Evolutionary conservation across 139 green algal genomes (phyloP).

Genomic region (Desmodesmus armatus): DNA sequence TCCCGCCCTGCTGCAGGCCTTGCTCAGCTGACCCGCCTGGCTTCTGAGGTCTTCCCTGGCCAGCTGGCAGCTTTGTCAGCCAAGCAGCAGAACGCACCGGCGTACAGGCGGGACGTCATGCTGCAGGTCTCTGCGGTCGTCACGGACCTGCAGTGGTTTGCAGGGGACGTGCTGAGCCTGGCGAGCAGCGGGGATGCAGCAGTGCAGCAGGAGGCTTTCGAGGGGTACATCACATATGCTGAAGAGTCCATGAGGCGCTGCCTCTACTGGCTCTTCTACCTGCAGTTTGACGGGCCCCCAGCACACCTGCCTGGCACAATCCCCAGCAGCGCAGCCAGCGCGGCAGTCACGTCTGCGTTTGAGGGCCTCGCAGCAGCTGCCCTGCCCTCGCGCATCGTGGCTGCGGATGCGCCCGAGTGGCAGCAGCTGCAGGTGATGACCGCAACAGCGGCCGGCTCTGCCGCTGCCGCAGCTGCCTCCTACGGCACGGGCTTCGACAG

Average conservation of each 20-base stretch:
- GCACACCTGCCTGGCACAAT: slow-evolving; percentile 5
- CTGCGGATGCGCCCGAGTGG: not conserved
- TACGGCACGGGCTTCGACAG: not conserved
- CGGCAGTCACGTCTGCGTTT: not conserved
- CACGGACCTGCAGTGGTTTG: slow-evolving; percentile 44
- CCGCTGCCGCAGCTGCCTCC: not conserved
- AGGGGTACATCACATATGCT: slow-evolving; percentile 4
- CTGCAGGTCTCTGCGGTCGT: slow-evolving; percentile 37
- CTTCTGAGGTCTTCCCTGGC: not conserved
- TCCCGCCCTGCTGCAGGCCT: not conserved
- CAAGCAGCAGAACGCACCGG: slow-evolving; percentile 35
- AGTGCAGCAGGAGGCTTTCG: slow-evolving; percentile 8
- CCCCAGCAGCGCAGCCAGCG: not conserved
- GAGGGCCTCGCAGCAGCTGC: slow-evolving; percentile 13
- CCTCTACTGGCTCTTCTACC: slow-evolving; percentile 45
- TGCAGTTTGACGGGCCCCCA: slow-evolving; percentile 29
- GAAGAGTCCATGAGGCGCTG: slow-evolving; percentile 26
- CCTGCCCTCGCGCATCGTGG: not conserved
- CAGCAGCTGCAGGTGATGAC: slow-evolving; percentile 42
- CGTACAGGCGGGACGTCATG: slow-evolving; percentile 39
- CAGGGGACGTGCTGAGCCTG: not conserved
- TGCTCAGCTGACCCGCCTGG: not conserved
- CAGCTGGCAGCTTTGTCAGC: not conserved
- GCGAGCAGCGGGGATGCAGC: not conserved
- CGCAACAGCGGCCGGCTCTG: slow-evolving; percentile 11